phyloP scores from a whole-genome alignment of 116 monocot genomes.

The Dioscorea cayenensis region DNA sequence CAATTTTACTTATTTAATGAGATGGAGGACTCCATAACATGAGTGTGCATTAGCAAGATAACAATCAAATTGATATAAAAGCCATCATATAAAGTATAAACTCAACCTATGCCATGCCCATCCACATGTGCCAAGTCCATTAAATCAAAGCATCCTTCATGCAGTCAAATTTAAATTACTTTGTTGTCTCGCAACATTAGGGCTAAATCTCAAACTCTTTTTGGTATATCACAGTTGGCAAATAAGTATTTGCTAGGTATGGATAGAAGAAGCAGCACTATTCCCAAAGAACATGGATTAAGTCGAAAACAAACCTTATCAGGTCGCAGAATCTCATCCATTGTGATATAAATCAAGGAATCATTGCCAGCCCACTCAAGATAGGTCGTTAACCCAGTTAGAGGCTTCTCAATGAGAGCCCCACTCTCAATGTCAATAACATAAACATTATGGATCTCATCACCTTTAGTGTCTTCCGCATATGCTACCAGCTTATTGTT shows the following conservation, averaged over 20 bases:
- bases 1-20: too few relatives aligned
- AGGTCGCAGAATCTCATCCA: conserved; percentile 85
- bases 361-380: conserved; percentile 90
- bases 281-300: background rate
- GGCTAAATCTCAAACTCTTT: too few relatives aligned
- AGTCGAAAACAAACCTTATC: conserved; percentile 56
- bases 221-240: background rate
- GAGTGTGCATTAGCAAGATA: too few relatives aligned
- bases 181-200: too few relatives aligned
- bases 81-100: too few relatives aligned
- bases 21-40: too few relatives aligned
- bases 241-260: background rate
- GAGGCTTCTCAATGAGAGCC: conserved; percentile 53
- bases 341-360: conserved; percentile 69
- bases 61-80: too few relatives aligned
- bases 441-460: conserved; percentile 85
- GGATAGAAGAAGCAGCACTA: background rate
- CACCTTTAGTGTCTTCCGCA: conserved; percentile 92
- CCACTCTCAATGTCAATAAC: conserved; percentile 81
- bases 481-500: conserved; percentile 48
- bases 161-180: too few relatives aligned
- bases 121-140: too few relatives aligned
- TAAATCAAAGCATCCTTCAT: too few relatives aligned
- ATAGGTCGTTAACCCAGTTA: conserved; percentile 53
- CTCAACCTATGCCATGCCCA: too few relatives aligned